Conservation (phyloP, 805 yeast species). For the Sungouiozyma intestinalis region DNA sequence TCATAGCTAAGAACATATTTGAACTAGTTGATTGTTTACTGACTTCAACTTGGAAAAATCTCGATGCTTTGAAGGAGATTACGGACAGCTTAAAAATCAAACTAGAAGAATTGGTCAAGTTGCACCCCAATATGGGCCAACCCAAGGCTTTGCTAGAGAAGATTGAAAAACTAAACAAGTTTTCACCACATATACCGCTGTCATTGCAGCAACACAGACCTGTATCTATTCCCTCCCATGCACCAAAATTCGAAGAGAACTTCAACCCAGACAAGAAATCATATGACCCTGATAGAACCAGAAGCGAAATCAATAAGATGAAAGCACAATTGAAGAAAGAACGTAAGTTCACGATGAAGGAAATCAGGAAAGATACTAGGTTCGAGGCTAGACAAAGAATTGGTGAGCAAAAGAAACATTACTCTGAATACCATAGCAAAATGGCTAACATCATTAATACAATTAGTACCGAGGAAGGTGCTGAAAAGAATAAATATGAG, state of each 20-base stretch:
- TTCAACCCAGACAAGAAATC: conserved; percentile 93
- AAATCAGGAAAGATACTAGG: conserved; percentile 77
- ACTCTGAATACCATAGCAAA: conserved; percentile 76
- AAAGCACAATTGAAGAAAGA: conserved; percentile 83
- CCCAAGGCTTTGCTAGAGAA: conserved; percentile 31
- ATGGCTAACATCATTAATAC: conserved; percentile 80
- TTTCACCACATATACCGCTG: conserved; percentile 57
- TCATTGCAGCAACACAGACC: conserved; percentile 76
- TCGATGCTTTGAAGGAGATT: conserved; percentile 51
- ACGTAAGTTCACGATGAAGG: conserved; percentile 77
- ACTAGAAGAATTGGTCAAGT: conserved; percentile 27
- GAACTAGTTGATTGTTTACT: conserved; percentile 25
- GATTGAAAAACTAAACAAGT: conserved; percentile 38
- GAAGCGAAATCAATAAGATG: conserved; percentile 77
- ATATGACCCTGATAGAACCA: conserved; percentile 69
- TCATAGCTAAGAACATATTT: conserved; percentile 16
- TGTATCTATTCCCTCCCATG: conserved; percentile 69
- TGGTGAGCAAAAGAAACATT: conserved; percentile 61
- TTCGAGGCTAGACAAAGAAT: conserved; percentile 83
- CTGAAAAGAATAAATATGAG: conserved; percentile 87
- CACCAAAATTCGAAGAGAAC: conserved; percentile 91
- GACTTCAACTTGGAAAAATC: conserved; percentile 47
- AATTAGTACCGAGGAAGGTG: conserved; percentile 89
- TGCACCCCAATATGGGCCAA: conserved; percentile 9
- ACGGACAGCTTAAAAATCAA: conserved; percentile 34